Base-by-base conservation (phyloP, 805 yeast genomes). In the Yarrowia hollandica region DNA sequence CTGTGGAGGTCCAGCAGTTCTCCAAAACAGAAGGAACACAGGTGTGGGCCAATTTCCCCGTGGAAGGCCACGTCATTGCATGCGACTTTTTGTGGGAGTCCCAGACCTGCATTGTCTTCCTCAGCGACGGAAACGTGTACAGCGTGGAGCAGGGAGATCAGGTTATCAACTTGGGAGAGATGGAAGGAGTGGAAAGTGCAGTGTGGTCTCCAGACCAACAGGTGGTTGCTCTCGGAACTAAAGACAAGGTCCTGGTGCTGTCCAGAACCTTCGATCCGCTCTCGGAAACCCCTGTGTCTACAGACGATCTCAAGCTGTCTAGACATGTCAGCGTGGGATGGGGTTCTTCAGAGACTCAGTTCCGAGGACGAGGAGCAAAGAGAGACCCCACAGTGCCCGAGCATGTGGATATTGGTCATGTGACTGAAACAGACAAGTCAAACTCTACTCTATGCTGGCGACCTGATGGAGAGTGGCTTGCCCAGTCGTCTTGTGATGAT, bases 321-420 rank as follows among this genome's bases (percentile, higher is more conserved):
- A 85, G 84, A 64, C 96, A 94, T 68, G 97, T 94, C 33, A 85
- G 92, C 23, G 97, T 94, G 39, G 99, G 99, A 22, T 94, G 99
- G 99, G 99, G 99, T 68, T 88, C 86, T 62, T 85, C 86, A 65
- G 98, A 92, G 71, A 94, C 99, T 0, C 99, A 94, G 73, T 94
- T 94, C 72, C 84, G 86, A 72, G 99, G 99, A 55, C 85, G 81
- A 67, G 99, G 99, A 63, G 92, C 87, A 26, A 85, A 84, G 67
- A 77, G 84, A 67, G 99, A 94, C 71, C 99, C 98, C 25, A 94
- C 99, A 0, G 85, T 92, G 72, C 85, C 85, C 0, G 80, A 82
- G 33, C 80, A 79, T 63, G 80, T 83, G 3, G 96, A 92, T 66
- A 72, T 76, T 31, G 98, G 98, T 41, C 74, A 74, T 0, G 64